These are phyloP conservation scores for Gossypium mustelinum DNA, from an alignment of 345 rosid genomes.

Conservation along the genomic window DNA sequence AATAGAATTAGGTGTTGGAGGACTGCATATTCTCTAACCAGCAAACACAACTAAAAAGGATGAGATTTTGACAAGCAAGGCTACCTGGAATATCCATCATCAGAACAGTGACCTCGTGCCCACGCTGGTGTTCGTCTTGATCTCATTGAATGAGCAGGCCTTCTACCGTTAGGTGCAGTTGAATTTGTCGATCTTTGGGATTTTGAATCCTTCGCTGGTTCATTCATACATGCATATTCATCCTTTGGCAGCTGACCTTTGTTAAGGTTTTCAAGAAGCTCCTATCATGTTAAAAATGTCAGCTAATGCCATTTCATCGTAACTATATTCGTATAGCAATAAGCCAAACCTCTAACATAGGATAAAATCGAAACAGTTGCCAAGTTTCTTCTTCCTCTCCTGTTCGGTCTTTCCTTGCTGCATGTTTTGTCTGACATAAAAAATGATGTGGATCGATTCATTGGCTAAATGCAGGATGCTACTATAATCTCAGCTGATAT, in stretches of 20 bases:
- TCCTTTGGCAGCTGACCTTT: constrained; percentile 65
- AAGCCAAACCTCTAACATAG: constrained; percentile 69
- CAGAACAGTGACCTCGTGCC: constrained; percentile 66
- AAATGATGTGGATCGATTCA: constrained; percentile 14
- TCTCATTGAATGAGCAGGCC: constrained; percentile 75
- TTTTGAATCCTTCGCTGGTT: constrained; percentile 20
- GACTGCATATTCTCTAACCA: background rate
- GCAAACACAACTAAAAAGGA: background rate
- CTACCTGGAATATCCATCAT: constrained; percentile 83
- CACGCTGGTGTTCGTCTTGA: constrained; percentile 85
- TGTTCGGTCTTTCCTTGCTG: constrained; percentile 74
- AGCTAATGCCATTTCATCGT: constrained; percentile 9
- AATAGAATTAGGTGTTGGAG: constrained; percentile 19
- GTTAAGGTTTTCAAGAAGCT: constrained; percentile 66
- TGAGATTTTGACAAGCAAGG: background rate
- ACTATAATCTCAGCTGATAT: background rate
- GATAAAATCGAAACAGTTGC: constrained; percentile 87
- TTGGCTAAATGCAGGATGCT: constrained; percentile 5
- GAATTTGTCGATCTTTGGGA: constrained; percentile 28
- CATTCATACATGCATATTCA: constrained; percentile 56
- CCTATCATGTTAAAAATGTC: constrained; percentile 39
- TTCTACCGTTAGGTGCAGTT: constrained; percentile 48
- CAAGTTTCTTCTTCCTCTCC: constrained; percentile 95
- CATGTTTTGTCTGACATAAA: constrained; percentile 59
- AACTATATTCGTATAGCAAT: background rate